A percentile compares a stretch with the other conserved stretches of the same genome.
phyloP scores from a whole-genome alignment of 257 asterid genomes.

The Henckelia pumila region DNA sequence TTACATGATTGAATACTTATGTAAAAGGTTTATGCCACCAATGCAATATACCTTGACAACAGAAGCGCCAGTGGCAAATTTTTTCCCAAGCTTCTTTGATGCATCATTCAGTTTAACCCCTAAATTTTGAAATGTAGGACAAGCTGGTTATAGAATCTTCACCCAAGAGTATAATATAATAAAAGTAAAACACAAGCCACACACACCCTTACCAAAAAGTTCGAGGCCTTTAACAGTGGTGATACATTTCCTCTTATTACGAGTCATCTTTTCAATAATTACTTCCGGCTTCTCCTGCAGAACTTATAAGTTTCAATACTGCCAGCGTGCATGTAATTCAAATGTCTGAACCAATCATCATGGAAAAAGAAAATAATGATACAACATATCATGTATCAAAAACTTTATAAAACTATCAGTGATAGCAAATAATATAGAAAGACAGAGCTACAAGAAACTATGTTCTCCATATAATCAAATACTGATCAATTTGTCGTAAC shows the following conservation, averaged over 20 bases:
- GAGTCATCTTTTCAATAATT: slow-evolving; percentile 86
- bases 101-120: slow-evolving; percentile 94
- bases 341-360: slow-evolving; percentile 17
- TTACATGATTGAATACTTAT: slow-evolving; percentile 10
- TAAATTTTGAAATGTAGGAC: slow-evolving; percentile 28
- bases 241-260: slow-evolving; percentile 92
- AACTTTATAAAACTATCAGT: neutral
- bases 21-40: slow-evolving; percentile 18
- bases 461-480: too few species aligned
- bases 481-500: too few species aligned
- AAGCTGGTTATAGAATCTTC: slow-evolving; percentile 18
- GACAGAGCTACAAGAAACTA: too few species aligned
- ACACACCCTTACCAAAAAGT: slow-evolving; percentile 64
- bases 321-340: slow-evolving; percentile 8
- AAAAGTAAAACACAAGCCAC: slow-evolving; percentile 18
- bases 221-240: slow-evolving; percentile 97
- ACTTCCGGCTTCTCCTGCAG: slow-evolving; percentile 88
- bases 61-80: slow-evolving; percentile 98
- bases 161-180: slow-evolving; percentile 7
- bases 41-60: slow-evolving; percentile 71
- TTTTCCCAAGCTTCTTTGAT: slow-evolving; percentile 94
- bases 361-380: slow-evolving; percentile 1
- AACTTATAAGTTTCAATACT: slow-evolving; percentile 16
- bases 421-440: neutral
- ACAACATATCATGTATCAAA: neutral